Evolutionary conservation across 306 rosid species (phyloP).

Genomic region (Quillaja saponaria): DNA sequence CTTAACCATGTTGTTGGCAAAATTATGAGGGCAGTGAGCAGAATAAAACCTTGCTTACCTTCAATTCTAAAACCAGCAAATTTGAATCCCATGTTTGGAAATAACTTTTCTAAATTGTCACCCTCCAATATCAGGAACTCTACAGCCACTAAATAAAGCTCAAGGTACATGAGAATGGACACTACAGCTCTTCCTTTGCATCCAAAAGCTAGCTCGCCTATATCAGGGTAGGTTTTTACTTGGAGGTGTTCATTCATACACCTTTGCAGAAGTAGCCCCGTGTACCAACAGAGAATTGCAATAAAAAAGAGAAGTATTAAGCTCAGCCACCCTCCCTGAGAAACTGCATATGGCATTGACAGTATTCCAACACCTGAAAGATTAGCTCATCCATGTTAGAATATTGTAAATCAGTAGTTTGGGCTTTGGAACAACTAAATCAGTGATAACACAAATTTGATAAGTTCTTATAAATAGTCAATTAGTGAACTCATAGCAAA

Average conservation of each 20-base stretch:
- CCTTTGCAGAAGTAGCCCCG: conserved; percentile 55
- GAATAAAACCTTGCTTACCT: conserved; percentile 47
- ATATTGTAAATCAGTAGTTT: not conserved
- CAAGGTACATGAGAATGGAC: conserved; percentile 48
- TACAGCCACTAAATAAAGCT: conserved; percentile 52
- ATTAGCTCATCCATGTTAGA: not conserved
- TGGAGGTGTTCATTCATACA: conserved; percentile 51
- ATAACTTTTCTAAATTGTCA: conserved; percentile 57
- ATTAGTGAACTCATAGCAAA: too few species aligned
- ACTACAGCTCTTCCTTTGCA: conserved; percentile 48
- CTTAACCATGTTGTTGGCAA: conserved; percentile 74
- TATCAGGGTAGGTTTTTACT: conserved; percentile 59
- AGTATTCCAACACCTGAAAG: conserved; percentile 68
- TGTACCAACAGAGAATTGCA: conserved; percentile 60
- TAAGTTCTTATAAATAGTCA: not conserved
- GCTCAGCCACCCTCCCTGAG: conserved; percentile 81
- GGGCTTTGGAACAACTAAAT: not conserved
- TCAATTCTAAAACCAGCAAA: conserved; percentile 34
- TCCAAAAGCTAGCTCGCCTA: conserved; percentile 66
- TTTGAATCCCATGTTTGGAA: conserved; percentile 44
- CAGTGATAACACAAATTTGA: not conserved
- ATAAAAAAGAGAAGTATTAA: conserved; percentile 43
- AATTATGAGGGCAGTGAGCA: conserved; percentile 47
- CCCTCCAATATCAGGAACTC: conserved; percentile 71
- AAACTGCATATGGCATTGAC: conserved; percentile 72